Base-by-base conservation (phyloP, 2,329 filamentous ascomycete species). In the Fonsecaea erecta region DNA sequence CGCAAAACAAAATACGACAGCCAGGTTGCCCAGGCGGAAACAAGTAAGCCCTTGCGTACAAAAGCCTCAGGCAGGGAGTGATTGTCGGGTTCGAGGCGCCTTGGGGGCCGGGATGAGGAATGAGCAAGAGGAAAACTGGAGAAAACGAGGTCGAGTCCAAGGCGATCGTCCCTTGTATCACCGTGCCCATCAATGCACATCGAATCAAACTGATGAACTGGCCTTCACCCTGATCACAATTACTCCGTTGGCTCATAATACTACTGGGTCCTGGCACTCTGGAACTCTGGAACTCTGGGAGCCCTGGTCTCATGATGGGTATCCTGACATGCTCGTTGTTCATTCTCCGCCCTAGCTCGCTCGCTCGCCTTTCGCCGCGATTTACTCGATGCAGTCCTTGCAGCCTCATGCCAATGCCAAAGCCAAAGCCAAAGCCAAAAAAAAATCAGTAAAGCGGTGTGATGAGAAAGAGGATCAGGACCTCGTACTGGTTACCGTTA, bases 341-440 rank as follows among this genome's bases (percentile, higher is more conserved):
- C n/a, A 30, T 30, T 30, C 9, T 18, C n/a, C n/a, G 2, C n/a
- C n/a, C n/a, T n/a, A n/a, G n/a, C n/a, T n/a, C n/a, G n/a, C n/a
- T 26, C 14, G 28, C 12, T 18, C 26, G 14, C 30, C n/a, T 28
- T 18, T 57, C 63, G 63, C 63, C 63, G 63, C 57, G 43, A 56
- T 12, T 65, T 65, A 34, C 63, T 56, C 26, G 40, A 24, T 61
- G 51, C 62, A 56, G 30, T 28, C 16, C 48, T 35, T 43, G n/a
- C 8, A 30, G 28, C 28, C 28, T 30, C 28, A n/a, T n/a, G n/a
- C n/a, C n/a, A n/a, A n/a, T n/a, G n/a, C n/a, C n/a, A n/a, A n/a
- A n/a, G n/a, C n/a, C n/a, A n/a, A n/a, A n/a, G n/a, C n/a, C n/a
- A n/a, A n/a, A n/a, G n/a, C n/a, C n/a, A n/a, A n/a, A n/a, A n/a